These are phyloP conservation scores for Sclerotinia minor DNA, from an alignment of 2,329 filamentous ascomycete genomes.

Conservation along the genomic window DNA sequence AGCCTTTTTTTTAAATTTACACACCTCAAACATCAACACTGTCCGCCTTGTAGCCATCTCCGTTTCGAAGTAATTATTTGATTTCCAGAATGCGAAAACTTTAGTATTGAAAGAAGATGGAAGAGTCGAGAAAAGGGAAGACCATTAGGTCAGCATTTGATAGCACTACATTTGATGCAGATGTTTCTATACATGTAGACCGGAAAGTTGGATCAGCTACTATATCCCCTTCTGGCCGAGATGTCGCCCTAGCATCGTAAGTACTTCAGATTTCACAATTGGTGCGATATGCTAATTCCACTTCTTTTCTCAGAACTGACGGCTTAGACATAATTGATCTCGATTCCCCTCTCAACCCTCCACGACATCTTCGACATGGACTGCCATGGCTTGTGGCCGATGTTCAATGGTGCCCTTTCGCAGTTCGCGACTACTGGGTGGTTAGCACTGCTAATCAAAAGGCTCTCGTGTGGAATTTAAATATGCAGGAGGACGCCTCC, in stretches of 20 bases:
- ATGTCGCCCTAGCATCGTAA: slow-evolving; percentile 82
- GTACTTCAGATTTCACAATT: background rate
- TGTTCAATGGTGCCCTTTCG: slow-evolving; percentile 95
- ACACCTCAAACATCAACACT: background rate
- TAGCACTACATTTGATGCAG: slow-evolving; percentile 82
- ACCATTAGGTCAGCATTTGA: slow-evolving; percentile 70
- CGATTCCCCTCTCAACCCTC: slow-evolving; percentile 83
- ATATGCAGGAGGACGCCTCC: slow-evolving; percentile 65
- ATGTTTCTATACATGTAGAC: slow-evolving; percentile 81
- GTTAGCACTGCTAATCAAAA: slow-evolving; percentile 93
- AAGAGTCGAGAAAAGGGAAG: slow-evolving; percentile 54
- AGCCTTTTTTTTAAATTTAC: slow-evolving; percentile 8
- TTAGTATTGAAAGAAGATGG: slow-evolving; percentile 34
- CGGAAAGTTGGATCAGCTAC: slow-evolving; percentile 77
- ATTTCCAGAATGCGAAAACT: slow-evolving; percentile 28
- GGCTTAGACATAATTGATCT: slow-evolving; percentile 90
- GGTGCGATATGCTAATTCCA: background rate
- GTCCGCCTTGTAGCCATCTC: background rate
- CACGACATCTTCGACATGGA: slow-evolving; percentile 80
- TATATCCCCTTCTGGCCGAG: slow-evolving; percentile 87
- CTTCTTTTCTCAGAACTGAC: slow-evolving; percentile 55
- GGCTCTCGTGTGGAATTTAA: slow-evolving; percentile 90
- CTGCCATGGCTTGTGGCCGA: slow-evolving; percentile 94
- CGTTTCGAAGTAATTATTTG: background rate
- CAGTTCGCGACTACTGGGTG: slow-evolving; percentile 86